A percentile compares a stretch with the other conserved stretches of the same genome.
These are phyloP conservation scores for Casuarina glauca DNA, from an alignment of 306 rosid species.

Conservation along the genomic window DNA sequence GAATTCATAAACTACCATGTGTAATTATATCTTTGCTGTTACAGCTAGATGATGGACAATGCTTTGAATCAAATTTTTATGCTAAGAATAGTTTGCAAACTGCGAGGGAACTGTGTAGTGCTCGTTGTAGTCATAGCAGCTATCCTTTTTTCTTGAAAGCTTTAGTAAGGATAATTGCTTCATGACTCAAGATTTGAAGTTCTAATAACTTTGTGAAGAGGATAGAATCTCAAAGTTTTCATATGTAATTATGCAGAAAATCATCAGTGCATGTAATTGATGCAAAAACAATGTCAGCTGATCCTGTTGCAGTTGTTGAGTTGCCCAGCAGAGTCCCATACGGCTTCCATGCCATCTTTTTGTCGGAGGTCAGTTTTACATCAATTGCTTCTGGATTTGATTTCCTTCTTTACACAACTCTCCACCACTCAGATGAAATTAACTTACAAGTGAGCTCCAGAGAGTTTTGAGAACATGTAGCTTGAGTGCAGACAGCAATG, in stretches of 20 bases:
- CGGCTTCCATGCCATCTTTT: conserved; percentile 91
- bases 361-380: conserved; percentile 72
- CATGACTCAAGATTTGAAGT: background rate
- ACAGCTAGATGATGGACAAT: background rate
- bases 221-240: conserved; percentile 15
- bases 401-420: background rate
- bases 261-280: conserved; percentile 66
- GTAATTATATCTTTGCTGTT: no score
- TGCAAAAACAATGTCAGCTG: conserved; percentile 89
- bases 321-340: conserved; percentile 88
- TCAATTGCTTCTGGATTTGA: background rate
- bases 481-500: background rate
- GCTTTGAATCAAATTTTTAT: background rate
- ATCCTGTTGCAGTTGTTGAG: conserved; percentile 84
- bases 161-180: background rate
- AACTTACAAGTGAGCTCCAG: background rate
- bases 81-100: background rate
- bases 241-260: conserved; percentile 53
- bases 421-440: background rate
- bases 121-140: background rate
- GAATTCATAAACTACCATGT: no score
- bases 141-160: background rate
- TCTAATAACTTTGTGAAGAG: background rate
- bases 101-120: background rate
- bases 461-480: background rate